Evolutionary conservation across 495 filamentous ascomycete genomes (phyloP), one percentile per base, ranked within the genome.

Genomic region (Gamarada debralockiae): DNA sequence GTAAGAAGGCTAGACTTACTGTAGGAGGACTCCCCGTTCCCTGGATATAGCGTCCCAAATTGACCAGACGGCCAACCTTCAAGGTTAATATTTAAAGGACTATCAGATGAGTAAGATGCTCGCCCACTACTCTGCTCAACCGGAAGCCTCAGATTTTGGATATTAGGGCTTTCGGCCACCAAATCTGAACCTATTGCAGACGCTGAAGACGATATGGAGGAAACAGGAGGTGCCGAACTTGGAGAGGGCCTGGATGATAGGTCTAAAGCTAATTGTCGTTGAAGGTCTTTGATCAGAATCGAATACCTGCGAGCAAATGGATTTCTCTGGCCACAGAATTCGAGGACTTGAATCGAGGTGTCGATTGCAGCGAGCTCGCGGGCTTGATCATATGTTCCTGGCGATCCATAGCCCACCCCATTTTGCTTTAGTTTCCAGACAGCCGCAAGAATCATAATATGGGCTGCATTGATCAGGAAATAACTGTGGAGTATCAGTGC

Each of bases 401-500:
- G 29, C 8, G 24, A 8, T 24, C 33, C 42, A n/a, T 53, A 36
- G 8, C 31, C 25, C 13, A 18, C 18, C 1, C 52, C 34, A 15
- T 25, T 50, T 36, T 50, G 53, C 24, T 50, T 56, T 15, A 33
- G 29, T 17, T 56, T 56, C 53, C 53, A 56, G 37, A 50, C 38
- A 36, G 38, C 53, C 2, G 36, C 45, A 23, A 56, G 36, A 24
- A 56, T 43, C 45, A 56, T 56, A 24, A 56, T 50, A 36, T 56
- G 45, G n/a, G 45, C 53, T 31, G 53, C 53, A 34, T 49, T 56
- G 23, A 56, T 38, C 17, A 56, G 15, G 45, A 56, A 56, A 50
- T 50, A 56, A 13, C 53, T 56, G 45, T 50, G 24, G 45, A 3
- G 17, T 56, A 44, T 56, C 13, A 49, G 31, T 29, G 44, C 38